Evolutionary conservation across 306 rosid species (phyloP), one percentile per base, ranked within the genome.

Genomic region (Sophora flavescens): DNA sequence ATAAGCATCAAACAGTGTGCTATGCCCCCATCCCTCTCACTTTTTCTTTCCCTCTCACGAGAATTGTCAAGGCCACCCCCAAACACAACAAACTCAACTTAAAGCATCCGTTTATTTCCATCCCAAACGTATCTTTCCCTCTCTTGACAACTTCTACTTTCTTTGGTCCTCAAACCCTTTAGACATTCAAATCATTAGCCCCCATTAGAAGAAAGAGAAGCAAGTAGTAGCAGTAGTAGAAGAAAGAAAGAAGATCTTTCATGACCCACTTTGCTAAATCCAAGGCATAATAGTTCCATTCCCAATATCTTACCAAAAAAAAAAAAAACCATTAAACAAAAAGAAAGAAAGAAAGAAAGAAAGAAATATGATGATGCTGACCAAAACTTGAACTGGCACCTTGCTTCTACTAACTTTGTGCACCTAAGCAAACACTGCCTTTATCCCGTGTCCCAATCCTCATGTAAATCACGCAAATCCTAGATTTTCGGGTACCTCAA

Each of bases 201-300:
- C 6, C 28, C 42, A 3, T 8, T 30, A 44, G 53, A 50, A n/a
- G 10, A 35, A 60, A 47, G 45, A 45, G 6, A 4, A 17, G 16
- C 1, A 52, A 36, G 52, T 6, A 18, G 33, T 2, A 42, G 44
- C 11, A 61, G 59, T 1, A 81, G 72, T 5, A 75, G 72, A 59
- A 69, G 32, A 35, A 36, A 36, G 32, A 35, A 16, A 17, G 48
- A 71, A 83, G 90, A 86, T 89, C 91, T 89, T 88, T 83, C 79
- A 78, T 85, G 82, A 74, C 82, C 89, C 83, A 77, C 84, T 87
- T 88, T 65, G 77, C 89, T 84, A 77, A 91, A 84, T 86, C 87
- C 95, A 77, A 93, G 87, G 79, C 84, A 72, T 32, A 76, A 78
- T 17, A 82, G 76, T 77, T 53, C 9, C 85, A 67, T 72, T 73